A percentile compares a stretch with the other conserved stretches of the same genome.
phyloP scores from a whole-genome alignment of 2,329 filamentous ascomycete species.

The Hypoxylon sp. region DNA sequence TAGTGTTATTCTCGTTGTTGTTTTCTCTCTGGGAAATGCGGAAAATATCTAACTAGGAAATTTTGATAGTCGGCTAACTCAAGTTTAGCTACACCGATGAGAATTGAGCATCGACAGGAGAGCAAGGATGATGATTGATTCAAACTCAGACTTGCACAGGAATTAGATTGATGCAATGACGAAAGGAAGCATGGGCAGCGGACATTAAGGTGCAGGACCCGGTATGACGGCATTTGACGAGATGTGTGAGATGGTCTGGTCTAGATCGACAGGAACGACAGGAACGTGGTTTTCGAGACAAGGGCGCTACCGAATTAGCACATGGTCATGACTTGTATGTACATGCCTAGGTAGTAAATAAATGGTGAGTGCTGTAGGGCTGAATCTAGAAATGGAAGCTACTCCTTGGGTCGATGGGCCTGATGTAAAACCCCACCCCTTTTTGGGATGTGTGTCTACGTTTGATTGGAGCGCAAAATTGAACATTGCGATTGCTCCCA shows the following conservation, averaged over 20 bases:
- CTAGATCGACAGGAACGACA: conserved; percentile 35
- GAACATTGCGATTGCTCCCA: conserved; percentile 13
- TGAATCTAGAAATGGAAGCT: conserved; percentile 38
- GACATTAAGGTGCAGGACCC: too few relatives aligned
- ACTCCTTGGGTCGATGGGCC: conserved; percentile 21
- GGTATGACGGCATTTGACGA: conserved; percentile 35
- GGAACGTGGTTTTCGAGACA: conserved; percentile 27
- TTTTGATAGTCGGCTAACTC: too few relatives aligned
- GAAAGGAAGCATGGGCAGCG: too few relatives aligned
- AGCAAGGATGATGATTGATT: too few relatives aligned
- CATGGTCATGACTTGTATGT: conserved; percentile 24
- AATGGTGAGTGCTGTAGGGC: conserved; percentile 29
- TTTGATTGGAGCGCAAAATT: conserved; percentile 36
- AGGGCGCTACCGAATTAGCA: conserved; percentile 35
- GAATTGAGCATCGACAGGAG: too few relatives aligned
- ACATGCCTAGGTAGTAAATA: background rate
- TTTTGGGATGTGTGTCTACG: conserved; percentile 32
- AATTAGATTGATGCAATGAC: conserved; percentile 16
- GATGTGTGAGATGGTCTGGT: conserved; percentile 22
- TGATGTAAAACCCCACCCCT: conserved; percentile 35
- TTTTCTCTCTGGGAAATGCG: too few relatives aligned
- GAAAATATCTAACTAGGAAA: too few relatives aligned
- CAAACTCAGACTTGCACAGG: too few relatives aligned
- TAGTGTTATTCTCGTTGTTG: too few relatives aligned
- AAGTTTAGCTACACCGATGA: too few relatives aligned